Base-by-base conservation (phyloP, 2,329 filamentous ascomycete species). In the Rhynchosporium graminicola region DNA sequence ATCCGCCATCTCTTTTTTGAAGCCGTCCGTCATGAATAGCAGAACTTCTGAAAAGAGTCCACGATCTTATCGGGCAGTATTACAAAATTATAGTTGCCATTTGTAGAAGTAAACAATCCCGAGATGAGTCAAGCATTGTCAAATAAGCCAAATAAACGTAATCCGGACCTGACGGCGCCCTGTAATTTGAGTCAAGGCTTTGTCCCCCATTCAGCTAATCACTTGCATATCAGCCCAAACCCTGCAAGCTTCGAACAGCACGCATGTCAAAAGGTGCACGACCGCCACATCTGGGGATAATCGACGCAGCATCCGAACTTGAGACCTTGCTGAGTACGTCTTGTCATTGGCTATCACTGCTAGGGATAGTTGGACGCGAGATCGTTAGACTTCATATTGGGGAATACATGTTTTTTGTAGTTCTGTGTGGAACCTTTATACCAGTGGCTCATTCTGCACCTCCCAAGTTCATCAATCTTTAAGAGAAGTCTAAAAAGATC, bases 151-250 rank as follows among this genome's bases (percentile, higher is more conserved):
- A 50, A 29, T 51, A 12, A 36, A 31, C 26, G 10, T 48, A 29
- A 52, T 9, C 38, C 50, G 50, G 50, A 52, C 50, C 50, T 52
- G n/a, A 38, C 50, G 50, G 50, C 31, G 13, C 15, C 50, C 50
- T 38, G 33, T 26, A 8, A 52, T 52, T 20, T 20, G 20, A 20
- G 20, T 38, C 15, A 26, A 52, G 50, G 26, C 33, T 28, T 10
- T 33, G 33, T 3, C 20, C n/a, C 50, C 33, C 33, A 2, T 10
- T 12, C 36, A 33, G 20, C 33, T 20, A 33, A 54, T 36, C 20
- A 42, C 51, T 54, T 33, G 51, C 51, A 54, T 40, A 54, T 54
- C 33, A 28, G 51, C 36, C 51, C 36, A 7, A 54, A 20, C 3
- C 36, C 33, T 54, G 51, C 33, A 28, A 40, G 36, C 33, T 10